These are phyloP conservation scores for Penicillium parvum DNA, from an alignment of 495 filamentous ascomycete species.

Conservation along the genomic window DNA sequence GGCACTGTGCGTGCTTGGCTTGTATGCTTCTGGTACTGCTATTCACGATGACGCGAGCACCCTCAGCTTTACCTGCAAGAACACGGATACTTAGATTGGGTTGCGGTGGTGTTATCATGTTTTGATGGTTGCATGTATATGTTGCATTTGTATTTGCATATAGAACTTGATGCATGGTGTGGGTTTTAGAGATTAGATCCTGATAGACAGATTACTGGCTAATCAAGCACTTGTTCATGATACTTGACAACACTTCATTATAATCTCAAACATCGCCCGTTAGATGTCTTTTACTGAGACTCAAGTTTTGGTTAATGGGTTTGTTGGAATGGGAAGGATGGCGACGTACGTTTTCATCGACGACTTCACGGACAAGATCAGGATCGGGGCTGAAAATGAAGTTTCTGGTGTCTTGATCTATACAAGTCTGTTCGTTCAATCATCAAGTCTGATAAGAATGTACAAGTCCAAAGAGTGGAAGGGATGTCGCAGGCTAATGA, in stretches of 20 bases:
- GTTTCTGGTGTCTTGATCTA: no score
- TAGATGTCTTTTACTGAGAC: not conserved
- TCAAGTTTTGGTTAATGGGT: no score
- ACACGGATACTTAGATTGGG: slow-evolving; percentile 21
- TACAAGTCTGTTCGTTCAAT: no score
- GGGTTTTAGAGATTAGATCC: slow-evolving; percentile 10
- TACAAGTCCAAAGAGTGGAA: no score
- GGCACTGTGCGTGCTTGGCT: slow-evolving; percentile 30
- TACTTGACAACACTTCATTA: not conserved
- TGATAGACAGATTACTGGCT: slow-evolving; percentile 13
- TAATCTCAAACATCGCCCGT: not conserved
- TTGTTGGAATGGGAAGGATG: no score
- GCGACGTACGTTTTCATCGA: no score
- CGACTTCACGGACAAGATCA: no score
- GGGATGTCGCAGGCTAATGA: no score
- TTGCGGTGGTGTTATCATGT: not conserved
- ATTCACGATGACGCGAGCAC: slow-evolving; percentile 35
- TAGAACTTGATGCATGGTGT: slow-evolving; percentile 3
- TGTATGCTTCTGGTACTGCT: slow-evolving; percentile 38
- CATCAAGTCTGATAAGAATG: no score
- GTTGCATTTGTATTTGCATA: slow-evolving; percentile 13
- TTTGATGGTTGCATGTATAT: slow-evolving; percentile 5
- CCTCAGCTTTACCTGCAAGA: slow-evolving; percentile 32
- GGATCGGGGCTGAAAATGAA: no score
- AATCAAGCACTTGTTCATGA: no score